Percentiles rank a stretch among this genome's conserved stretches.
Conservation (phyloP, 495 filamentous ascomycete species). For the Bryoglossum gracile region DNA sequence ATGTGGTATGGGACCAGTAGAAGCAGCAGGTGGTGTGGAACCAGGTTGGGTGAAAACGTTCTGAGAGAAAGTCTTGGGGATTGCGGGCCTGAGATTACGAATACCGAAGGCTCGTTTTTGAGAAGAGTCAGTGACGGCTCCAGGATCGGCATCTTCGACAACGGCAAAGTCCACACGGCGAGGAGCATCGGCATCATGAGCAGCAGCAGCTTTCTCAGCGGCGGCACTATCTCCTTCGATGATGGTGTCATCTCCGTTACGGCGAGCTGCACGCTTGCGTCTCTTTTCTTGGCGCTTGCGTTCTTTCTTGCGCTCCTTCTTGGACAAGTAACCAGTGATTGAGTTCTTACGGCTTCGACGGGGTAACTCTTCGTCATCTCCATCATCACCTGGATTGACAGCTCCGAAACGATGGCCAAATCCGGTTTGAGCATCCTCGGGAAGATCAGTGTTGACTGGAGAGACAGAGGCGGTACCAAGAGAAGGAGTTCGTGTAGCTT, state of each 20-base stretch:
- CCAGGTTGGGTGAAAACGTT: slow-evolving; percentile 46
- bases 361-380: slow-evolving; percentile 18
- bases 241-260: slow-evolving; percentile 17
- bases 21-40: not conserved
- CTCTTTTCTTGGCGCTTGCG: slow-evolving; percentile 31
- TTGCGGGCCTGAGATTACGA: slow-evolving; percentile 39
- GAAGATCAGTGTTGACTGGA: slow-evolving; percentile 8
- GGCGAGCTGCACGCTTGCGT: slow-evolving; percentile 30
- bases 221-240: slow-evolving; percentile 13
- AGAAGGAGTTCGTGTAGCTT: slow-evolving; percentile 12
- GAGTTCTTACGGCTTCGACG: slow-evolving; percentile 21
- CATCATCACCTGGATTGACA: slow-evolving; percentile 22
- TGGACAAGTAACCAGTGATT: slow-evolving; percentile 6
- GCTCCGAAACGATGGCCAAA: slow-evolving; percentile 14
- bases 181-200: slow-evolving; percentile 17
- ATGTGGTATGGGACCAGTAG: slow-evolving; percentile 42
- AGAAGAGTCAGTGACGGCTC: slow-evolving; percentile 20
- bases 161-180: slow-evolving; percentile 33
- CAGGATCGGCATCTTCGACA: slow-evolving; percentile 17
- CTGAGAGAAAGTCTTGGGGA: slow-evolving; percentile 56
- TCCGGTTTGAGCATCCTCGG: slow-evolving; percentile 4
- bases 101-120: slow-evolving; percentile 38
- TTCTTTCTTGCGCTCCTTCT: slow-evolving; percentile 29
- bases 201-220: slow-evolving; percentile 13
- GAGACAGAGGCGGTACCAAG: slow-evolving; percentile 11